phyloP scores from a whole-genome alignment of 1,284 basidiomycete species.

The Neonothopanus nambi region DNA sequence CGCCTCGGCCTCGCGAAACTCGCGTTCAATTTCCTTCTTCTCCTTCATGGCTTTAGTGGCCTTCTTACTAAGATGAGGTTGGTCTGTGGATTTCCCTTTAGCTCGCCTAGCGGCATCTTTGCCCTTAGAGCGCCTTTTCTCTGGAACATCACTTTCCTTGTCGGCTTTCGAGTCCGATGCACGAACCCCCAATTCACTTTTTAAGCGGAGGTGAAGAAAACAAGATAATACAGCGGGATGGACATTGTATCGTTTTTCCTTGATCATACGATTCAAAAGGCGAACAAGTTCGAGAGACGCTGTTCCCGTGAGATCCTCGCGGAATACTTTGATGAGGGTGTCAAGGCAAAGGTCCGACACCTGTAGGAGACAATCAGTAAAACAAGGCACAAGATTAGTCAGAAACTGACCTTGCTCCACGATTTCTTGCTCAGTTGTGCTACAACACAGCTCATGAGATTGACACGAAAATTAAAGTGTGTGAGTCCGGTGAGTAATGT shows the following conservation, averaged over 20 bases:
- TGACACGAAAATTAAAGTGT: conserved; percentile 97
- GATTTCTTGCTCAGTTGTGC: conserved; percentile 81
- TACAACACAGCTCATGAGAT: conserved; percentile 89
- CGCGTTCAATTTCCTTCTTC: conserved; percentile 82
- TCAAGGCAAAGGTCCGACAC: conserved; percentile 81
- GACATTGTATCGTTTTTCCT: conserved; percentile 88
- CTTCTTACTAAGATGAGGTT: conserved; percentile 87
- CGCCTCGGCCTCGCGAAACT: conserved; percentile 92
- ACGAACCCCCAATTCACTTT: conserved; percentile 83
- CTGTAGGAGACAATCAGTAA: conserved; percentile 33
- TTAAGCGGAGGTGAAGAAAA: conserved; percentile 84
- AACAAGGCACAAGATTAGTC: conserved; percentile 3
- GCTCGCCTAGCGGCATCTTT: conserved; percentile 48
- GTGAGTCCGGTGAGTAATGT: conserved; percentile 81
- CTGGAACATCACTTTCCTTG: conserved; percentile 37
- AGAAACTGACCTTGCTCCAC: conserved; percentile 77
- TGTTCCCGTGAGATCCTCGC: conserved; percentile 75
- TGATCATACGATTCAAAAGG: conserved; percentile 94
- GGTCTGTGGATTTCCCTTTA: conserved; percentile 63
- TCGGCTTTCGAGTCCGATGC: conserved; percentile 69
- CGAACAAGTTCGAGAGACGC: conserved; percentile 90
- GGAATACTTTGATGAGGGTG: conserved; percentile 81
- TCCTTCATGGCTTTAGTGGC: conserved; percentile 80
- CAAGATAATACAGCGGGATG: conserved; percentile 89
- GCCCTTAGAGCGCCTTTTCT: conserved; percentile 44